Percentiles rank a stretch among this genome's conserved stretches.
phyloP scores from a whole-genome alignment of 805 yeast species.

The Barnettozyma populi region DNA sequence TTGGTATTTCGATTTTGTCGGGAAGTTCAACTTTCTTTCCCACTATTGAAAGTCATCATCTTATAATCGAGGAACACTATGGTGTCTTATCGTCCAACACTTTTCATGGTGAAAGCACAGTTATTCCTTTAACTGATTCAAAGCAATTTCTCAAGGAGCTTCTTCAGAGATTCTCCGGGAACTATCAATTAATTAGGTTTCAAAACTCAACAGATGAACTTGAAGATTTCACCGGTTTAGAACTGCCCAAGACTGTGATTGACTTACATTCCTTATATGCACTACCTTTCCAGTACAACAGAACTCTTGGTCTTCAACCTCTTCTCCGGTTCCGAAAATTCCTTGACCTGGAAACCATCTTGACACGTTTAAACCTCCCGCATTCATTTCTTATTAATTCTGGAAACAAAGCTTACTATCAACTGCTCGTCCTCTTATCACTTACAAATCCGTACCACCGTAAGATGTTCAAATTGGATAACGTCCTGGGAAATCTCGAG shows the following conservation, averaged over 20 bases:
- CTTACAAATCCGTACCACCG: conserved; percentile 18
- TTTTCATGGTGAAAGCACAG: conserved; percentile 17
- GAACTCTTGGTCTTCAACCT: neutral
- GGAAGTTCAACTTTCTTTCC: neutral
- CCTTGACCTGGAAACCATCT: conserved; percentile 9
- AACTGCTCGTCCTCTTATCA: conserved; percentile 11
- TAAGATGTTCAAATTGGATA: conserved; percentile 12
- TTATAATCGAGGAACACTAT: conserved; percentile 16
- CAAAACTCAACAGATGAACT: neutral
- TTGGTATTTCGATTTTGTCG: conserved; percentile 8
- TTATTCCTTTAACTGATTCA: conserved; percentile 10
- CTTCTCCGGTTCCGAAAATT: conserved; percentile 4
- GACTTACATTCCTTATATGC: conserved; percentile 14
- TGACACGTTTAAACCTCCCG: conserved; percentile 16
- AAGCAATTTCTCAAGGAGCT: neutral
- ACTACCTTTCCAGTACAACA: conserved; percentile 10
- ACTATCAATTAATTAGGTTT: neutral
- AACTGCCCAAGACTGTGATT: conserved; percentile 2
- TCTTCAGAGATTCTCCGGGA: neutral
- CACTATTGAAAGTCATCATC: conserved; percentile 7
- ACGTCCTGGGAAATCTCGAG: conserved; percentile 9
- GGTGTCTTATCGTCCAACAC: conserved; percentile 19
- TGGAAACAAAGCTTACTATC: conserved; percentile 18
- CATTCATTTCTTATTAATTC: conserved; percentile 11
- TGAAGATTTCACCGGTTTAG: neutral